Base-by-base conservation (phyloP, 2,329 filamentous ascomycete genomes). In the Paraconiothyrium sp. region DNA sequence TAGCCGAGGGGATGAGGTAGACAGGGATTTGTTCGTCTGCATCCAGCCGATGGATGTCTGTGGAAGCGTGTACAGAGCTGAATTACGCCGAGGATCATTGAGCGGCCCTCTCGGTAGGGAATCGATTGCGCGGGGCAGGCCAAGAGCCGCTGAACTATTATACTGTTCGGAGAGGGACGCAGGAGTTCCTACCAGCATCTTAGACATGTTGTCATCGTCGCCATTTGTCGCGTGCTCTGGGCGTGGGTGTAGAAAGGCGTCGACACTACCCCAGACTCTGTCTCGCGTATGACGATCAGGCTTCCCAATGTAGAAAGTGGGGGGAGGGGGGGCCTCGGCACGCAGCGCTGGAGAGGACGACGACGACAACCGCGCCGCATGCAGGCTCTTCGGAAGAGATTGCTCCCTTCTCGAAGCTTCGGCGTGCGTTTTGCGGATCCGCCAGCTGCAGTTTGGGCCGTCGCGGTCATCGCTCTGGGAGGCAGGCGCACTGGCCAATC, bases 271-370 rank as follows among this genome's bases (percentile, higher is more conserved):
- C 39, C 39, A 16, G 8, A n/a, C 39, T n/a, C 39, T 41, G 39
- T 8, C n/a, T 41, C 39, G 39, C 39, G 3, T 16, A 4, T 41
- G 3, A 20, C 39, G 16, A n/a, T 41, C 13, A 6, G 14, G 37
- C 11, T 41, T n/a, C 39, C 39, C 16, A 41, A 41, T 7, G n/a
- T 14, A 34, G 49, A 24, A 52, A 52, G 49, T 52, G 49, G 49
- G 49, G 49, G 34, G 46, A 8, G 22, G 3, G 24, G 37, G 10
- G 39, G 20, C 20, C 20, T 20, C 39, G 13, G 8, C 39, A 41
- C 46, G 24, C 24, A 16, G 20, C 32, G 35, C 27, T 39, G 32
- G 49, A 16, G 20, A 14, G 32, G 16, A 13, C 14, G 4, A n/a
- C n/a, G 16, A 22, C 24, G 34, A 20, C 27, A 16, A 6, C n/a